A percentile compares a stretch with the other conserved stretches of the same genome.
Evolutionary conservation across 345 rosid species (phyloP).

Genomic region (Acer campestre): DNA sequence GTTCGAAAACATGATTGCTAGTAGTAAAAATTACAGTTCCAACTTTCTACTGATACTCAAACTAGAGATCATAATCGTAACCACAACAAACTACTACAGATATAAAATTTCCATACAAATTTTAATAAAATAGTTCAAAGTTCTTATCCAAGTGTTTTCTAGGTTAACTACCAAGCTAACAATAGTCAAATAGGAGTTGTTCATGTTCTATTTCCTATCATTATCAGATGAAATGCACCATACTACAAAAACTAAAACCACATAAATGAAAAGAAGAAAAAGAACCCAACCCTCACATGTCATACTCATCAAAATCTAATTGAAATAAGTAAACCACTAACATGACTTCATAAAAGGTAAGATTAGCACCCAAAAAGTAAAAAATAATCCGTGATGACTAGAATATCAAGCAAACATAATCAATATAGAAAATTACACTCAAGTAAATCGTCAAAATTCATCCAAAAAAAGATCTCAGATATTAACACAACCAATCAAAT

Average conservation of each 20-base stretch:
- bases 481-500: neutral
- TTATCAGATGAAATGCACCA: neutral
- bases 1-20: no score
- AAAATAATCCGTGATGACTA: neutral
- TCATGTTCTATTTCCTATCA: no score
- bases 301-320: neutral
- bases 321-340: neutral
- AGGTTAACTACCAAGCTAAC: no score
- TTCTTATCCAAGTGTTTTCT: neutral
- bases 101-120: neutral
- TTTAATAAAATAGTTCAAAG: neutral
- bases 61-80: neutral
- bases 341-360: neutral
- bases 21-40: neutral
- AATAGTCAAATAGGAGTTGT: no score
- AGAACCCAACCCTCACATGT: neutral
- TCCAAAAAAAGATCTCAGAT: slow-evolving; percentile 6
- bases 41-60: neutral
- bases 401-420: neutral
- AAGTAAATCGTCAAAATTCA: slow-evolving; percentile 1
- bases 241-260: slow-evolving; percentile 1
- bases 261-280: neutral
- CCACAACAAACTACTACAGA: neutral
- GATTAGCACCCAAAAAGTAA: neutral
- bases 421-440: neutral